A percentile compares a stretch with the other conserved stretches of the same genome.
These are phyloP conservation scores for Xylaria cubensis DNA, from an alignment of 495 filamentous ascomycete species.

Conservation along the genomic window DNA sequence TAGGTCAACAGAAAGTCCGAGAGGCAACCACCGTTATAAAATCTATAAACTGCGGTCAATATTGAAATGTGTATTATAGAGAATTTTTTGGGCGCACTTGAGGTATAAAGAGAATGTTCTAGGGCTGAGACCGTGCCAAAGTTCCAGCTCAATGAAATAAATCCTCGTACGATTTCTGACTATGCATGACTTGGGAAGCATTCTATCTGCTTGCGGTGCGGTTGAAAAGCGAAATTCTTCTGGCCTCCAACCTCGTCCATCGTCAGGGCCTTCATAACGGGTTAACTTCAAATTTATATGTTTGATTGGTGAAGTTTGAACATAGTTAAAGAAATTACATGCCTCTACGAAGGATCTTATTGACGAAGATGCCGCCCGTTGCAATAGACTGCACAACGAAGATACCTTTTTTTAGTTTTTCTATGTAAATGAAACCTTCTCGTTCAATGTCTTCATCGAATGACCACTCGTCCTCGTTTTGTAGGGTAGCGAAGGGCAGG, in stretches of 20 bases:
- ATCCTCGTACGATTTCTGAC: background rate
- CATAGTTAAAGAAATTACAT: background rate
- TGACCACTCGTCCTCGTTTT: background rate
- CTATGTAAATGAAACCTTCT: background rate
- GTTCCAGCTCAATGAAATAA: conserved; percentile 5
- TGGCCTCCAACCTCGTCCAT: background rate
- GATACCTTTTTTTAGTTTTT: background rate
- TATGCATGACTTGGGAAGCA: background rate
- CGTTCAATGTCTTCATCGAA: background rate
- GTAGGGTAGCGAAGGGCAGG: background rate
- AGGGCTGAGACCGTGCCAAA: background rate
- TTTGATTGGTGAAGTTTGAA: background rate
- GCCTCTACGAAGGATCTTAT: background rate
- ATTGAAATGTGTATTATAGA: background rate
- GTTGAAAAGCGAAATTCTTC: conserved; percentile 9
- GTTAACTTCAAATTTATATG: background rate
- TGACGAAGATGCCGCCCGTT: background rate
- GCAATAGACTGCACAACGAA: background rate
- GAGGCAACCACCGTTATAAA: conserved; percentile 15
- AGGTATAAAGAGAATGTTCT: background rate
- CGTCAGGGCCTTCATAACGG: background rate
- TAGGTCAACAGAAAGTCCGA: rapidly evolving
- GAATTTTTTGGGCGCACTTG: background rate
- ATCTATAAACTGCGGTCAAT: background rate
- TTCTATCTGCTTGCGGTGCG: background rate